Evolutionary conservation across 2,329 filamentous ascomycete species (phyloP).

Genomic region (Arthrobotrys pseudoclavata): DNA sequence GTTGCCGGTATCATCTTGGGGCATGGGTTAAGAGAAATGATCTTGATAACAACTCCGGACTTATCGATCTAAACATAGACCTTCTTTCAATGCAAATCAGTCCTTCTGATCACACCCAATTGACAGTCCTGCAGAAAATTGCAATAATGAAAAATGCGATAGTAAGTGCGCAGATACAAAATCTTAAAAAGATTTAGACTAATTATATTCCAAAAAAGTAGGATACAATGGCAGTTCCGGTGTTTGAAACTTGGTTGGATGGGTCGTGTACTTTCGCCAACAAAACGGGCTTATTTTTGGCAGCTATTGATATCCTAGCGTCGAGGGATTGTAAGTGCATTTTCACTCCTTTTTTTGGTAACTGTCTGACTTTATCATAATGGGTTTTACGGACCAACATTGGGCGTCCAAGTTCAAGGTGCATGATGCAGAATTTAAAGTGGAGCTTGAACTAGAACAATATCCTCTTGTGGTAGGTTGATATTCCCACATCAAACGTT

Average conservation of each 20-base stretch:
- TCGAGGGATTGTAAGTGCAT: conserved; percentile 68
- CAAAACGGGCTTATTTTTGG: conserved; percentile 69
- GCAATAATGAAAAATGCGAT: conserved; percentile 82
- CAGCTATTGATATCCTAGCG: conserved; percentile 41
- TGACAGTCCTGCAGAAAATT: conserved; percentile 77
- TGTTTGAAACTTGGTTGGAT: conserved; percentile 85
- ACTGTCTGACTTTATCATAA: conserved; percentile 76
- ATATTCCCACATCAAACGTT: neutral
- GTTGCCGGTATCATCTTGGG: conserved; percentile 42
- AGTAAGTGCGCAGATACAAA: conserved; percentile 65
- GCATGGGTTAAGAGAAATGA: conserved; percentile 36
- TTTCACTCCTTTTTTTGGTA: conserved; percentile 65
- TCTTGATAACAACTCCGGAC: neutral
- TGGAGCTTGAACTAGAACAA: conserved; percentile 34
- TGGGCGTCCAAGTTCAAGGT: conserved; percentile 52
- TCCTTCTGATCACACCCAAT: conserved; percentile 17
- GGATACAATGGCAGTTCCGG: conserved; percentile 80
- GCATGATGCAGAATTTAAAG: conserved; percentile 47
- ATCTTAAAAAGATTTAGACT: neutral
- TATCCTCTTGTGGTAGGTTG: conserved; percentile 49
- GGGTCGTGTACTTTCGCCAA: conserved; percentile 81
- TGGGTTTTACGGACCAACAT: conserved; percentile 55
- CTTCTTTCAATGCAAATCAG: conserved; percentile 2
- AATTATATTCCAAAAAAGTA: conserved; percentile 28
- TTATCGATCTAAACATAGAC: conserved; percentile 8